These are phyloP conservation scores for Microsporum canis DNA, from an alignment of 2,329 filamentous ascomycete genomes.

Conservation along the genomic window DNA sequence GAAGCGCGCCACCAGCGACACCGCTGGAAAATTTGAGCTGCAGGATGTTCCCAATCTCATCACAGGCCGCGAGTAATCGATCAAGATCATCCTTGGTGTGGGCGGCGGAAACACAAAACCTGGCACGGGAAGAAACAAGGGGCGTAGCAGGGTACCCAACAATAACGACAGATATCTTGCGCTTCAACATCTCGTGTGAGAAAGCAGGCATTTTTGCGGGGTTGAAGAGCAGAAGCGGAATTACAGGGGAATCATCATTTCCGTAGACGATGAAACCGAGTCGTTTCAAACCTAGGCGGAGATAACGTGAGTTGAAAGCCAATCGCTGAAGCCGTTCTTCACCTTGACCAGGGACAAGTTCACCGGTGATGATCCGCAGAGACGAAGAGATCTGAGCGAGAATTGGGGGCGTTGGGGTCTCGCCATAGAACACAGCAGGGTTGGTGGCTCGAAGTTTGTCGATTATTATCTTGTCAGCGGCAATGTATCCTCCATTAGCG, in stretches of 20 bases:
- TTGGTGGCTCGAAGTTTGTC: constrained; percentile 83
- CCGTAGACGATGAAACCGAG: constrained; percentile 95
- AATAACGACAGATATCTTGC: constrained; percentile 94
- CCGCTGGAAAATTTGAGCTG: constrained; percentile 97
- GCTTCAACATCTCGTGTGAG: constrained; percentile 94
- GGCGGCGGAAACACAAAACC: constrained; percentile 89
- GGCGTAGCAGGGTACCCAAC: constrained; percentile 96
- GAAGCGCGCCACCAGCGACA: constrained; percentile 74
- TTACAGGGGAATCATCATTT: constrained; percentile 94
- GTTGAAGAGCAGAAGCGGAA: constrained; percentile 88
- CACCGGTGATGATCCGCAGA: constrained; percentile 78
- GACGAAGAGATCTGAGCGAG: constrained; percentile 83
- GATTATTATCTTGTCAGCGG: constrained; percentile 78
- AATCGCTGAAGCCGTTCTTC: constrained; percentile 91
- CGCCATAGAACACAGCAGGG: constrained; percentile 73
- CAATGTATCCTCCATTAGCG: constrained; percentile 92
- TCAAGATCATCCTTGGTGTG: constrained; percentile 99
- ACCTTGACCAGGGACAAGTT: constrained; percentile 78
- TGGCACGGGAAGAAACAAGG: constrained; percentile 82
- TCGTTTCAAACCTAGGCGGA: constrained; percentile 93
- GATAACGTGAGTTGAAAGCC: constrained; percentile 95
- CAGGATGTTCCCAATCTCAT: constrained; percentile 81
- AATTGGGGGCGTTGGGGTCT: constrained; percentile 76
- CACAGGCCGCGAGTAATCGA: constrained; percentile 73
- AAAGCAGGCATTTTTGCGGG: constrained; percentile 99